These are phyloP conservation scores for Dipteronia dyeriana DNA, from an alignment of 345 rosid genomes.

Conservation along the genomic window DNA sequence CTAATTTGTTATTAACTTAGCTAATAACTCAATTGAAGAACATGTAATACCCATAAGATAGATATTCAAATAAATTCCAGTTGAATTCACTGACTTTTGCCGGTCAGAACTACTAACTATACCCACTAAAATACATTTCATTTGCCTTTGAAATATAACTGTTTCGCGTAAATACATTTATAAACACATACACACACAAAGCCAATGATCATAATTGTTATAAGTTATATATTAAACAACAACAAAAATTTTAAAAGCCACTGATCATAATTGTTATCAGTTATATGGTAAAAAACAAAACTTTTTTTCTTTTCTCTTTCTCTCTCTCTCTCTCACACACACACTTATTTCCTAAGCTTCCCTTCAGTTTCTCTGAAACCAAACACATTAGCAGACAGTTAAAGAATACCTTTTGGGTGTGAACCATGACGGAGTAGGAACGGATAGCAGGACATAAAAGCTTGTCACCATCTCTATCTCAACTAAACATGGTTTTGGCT, in stretches of 20 bases:
- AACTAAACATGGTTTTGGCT: no score
- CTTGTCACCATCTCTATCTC: conserved; percentile 36
- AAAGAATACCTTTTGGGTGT: conserved; percentile 60
- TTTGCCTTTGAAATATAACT: not conserved
- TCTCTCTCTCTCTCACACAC: no score
- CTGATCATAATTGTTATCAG: no score
- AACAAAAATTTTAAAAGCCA: no score
- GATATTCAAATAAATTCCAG: not conserved
- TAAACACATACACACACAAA: not conserved
- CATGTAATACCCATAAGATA: not conserved
- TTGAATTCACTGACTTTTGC: not conserved
- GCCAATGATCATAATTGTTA: not conserved
- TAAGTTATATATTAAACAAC: not conserved
- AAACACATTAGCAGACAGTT: not conserved
- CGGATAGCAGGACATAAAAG: conserved; percentile 32
- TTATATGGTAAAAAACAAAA: no score
- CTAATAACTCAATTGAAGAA: not conserved
- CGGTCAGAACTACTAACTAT: no score
- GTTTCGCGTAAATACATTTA: not conserved
- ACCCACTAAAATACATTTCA: not conserved
- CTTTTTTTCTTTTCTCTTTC: no score
- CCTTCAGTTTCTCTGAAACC: not conserved
- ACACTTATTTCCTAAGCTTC: not conserved
- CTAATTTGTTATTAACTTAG: not conserved
- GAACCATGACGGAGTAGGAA: conserved; percentile 71